Evolutionary conservation across 148 eudicot species (phyloP), one percentile per base, ranked within the genome.

Genomic region (Heliamphora exappendiculata): DNA sequence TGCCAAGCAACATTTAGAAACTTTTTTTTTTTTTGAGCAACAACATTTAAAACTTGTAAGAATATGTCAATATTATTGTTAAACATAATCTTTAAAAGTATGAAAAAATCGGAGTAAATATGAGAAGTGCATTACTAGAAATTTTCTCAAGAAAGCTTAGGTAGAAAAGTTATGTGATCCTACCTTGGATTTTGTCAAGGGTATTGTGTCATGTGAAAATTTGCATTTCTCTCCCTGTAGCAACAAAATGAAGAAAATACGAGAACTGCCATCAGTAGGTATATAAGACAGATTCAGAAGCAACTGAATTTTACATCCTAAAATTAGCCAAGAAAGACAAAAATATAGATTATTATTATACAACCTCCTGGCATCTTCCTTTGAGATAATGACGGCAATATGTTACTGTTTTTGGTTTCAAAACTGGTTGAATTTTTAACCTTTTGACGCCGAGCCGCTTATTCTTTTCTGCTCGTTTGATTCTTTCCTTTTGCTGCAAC

Each of bases 361-460:
- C 66, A 70, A 94, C 99, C 99, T 92, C 93, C 11, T 86, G 86
- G 83, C 99, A 95, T 88, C 99, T 89, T 79, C 99, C 99, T 24
- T 70, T 78, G 74, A 89, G 84, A 83, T 88, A 95, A 81, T 95
- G 99, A 45, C 97, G 96, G 82, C 99, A 95, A 83, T 75, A 82
- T 54, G 64, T 16, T 36, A 88, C 82, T n/a, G 84, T 81, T 76
- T 88, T 91, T 64, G 84, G 90, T 79, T 88, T 95, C 85, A 83
- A 19, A 54, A 86, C 70, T 12, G 94, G 88, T 85, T 66, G 86
- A 70, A 95, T 87, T 79, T 87, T 95, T 50, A 92, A 75, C 78
- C 89, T 86, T 83, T 82, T 91, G 42, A 92, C 90, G 65, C 97
- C 99, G 63, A 87, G 96, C 79, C 90, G 82, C 80, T 84, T 87